phyloP scores from a whole-genome alignment of 2,329 filamentous ascomycete genomes.

The Fusarium sterilihyphosum region DNA sequence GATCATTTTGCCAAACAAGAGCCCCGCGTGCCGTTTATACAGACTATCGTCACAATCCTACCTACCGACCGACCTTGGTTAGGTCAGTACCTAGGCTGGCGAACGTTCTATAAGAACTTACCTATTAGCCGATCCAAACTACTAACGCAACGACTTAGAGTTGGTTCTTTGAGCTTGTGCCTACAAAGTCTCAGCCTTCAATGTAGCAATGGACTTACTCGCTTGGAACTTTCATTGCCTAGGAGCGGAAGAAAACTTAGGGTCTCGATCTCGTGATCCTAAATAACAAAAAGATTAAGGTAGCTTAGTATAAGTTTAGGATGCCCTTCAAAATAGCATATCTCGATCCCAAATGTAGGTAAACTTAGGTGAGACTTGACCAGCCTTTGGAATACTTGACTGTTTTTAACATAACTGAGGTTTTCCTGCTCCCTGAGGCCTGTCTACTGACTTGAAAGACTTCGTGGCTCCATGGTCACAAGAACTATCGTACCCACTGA shows the following conservation, averaged over 20 bases:
- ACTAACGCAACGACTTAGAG: neutral
- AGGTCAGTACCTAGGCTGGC: neutral
- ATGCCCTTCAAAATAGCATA: neutral
- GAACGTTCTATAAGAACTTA: neutral
- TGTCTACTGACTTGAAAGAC: neutral
- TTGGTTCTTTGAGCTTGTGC: neutral
- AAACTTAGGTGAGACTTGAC: neutral
- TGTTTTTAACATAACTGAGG: neutral
- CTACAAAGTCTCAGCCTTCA: neutral
- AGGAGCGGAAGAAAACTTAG: neutral
- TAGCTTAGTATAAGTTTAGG: neutral
- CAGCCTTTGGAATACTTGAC: neutral
- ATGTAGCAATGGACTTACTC: neutral
- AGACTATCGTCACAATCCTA: conserved; percentile 3
- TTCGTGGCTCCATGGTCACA: neutral
- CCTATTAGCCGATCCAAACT: neutral
- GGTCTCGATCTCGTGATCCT: neutral
- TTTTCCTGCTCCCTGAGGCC: neutral
- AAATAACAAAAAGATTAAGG: neutral
- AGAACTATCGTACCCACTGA: neutral
- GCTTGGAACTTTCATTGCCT: neutral
- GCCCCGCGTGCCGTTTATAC: neutral
- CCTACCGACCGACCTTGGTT: neutral
- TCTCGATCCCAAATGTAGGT: neutral
- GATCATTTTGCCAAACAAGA: neutral